Percentiles rank a stretch among this genome's conserved stretches.
Conservation (phyloP, 805 yeast genomes). For the Metschnikowia aberdeeniae region DNA sequence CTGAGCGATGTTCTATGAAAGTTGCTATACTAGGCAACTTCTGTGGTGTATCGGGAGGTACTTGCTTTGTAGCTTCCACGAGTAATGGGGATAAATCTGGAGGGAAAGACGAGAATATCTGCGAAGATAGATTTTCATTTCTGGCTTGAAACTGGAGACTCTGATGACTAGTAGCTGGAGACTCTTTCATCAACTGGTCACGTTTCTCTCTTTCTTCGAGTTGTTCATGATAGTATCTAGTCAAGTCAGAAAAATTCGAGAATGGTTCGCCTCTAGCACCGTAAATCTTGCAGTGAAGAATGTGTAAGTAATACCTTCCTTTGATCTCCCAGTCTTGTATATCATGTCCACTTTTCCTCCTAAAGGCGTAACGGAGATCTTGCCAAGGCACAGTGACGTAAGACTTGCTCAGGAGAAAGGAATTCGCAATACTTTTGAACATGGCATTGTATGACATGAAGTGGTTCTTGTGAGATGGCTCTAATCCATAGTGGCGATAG, state of each 20-base stretch:
- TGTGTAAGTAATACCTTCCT: constrained; percentile 13
- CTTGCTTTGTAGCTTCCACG: background rate
- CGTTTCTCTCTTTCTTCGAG: background rate
- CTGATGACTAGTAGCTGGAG: background rate
- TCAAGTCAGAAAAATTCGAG: constrained; percentile 11
- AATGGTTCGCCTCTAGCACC: constrained; percentile 16
- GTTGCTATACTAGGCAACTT: background rate
- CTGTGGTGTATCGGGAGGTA: background rate
- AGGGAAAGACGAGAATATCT: background rate
- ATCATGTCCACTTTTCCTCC: constrained; percentile 5
- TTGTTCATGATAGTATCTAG: constrained; percentile 4
- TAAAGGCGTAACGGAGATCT: constrained; percentile 10
- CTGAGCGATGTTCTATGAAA: background rate
- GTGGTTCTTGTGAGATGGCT: constrained; percentile 2
- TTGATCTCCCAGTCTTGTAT: constrained; percentile 17
- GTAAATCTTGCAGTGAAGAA: constrained; percentile 14
- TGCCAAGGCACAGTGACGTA: constrained; percentile 17
- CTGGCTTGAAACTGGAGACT: background rate
- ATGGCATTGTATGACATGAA: constrained; percentile 12
- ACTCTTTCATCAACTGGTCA: background rate
- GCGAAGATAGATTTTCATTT: background rate
- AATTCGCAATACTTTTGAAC: constrained; percentile 13
- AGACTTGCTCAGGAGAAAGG: constrained; percentile 4
- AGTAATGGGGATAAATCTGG: background rate
- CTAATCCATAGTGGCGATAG: constrained; percentile 16